These are phyloP conservation scores for Colletotrichum sp. DNA, from an alignment of 2,329 filamentous ascomycete species.

Conservation along the genomic window DNA sequence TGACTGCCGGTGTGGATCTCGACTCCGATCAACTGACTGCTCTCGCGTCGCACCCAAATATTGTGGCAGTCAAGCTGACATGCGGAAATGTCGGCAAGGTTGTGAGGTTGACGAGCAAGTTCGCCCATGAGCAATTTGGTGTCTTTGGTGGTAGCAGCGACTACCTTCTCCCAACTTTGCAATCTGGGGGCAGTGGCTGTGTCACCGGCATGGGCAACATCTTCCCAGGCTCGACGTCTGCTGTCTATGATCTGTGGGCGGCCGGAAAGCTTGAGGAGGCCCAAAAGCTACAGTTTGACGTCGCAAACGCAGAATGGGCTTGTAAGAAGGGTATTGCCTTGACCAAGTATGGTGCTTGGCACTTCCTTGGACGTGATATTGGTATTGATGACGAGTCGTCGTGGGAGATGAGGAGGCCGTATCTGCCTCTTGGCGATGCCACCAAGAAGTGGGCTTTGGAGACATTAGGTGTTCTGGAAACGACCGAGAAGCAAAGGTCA, in stretches of 20 bases:
- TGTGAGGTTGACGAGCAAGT: constrained; percentile 49
- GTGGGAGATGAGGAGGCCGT: constrained; percentile 49
- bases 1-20: constrained; percentile 25
- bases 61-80: constrained; percentile 59
- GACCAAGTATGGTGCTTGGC: constrained; percentile 51
- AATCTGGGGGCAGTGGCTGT: constrained; percentile 44
- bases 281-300: constrained; percentile 41
- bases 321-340: constrained; percentile 53
- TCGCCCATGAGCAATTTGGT: constrained; percentile 41
- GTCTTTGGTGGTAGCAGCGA: constrained; percentile 50
- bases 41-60: constrained; percentile 64
- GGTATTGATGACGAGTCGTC: constrained; percentile 38
- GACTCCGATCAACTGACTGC: constrained; percentile 24
- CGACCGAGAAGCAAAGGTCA: constrained; percentile 31
- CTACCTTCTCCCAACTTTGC: constrained; percentile 45
- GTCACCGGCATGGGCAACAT: constrained; percentile 52
- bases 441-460: constrained; percentile 47
- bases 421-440: constrained; percentile 39
- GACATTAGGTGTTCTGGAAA: constrained; percentile 41
- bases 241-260: constrained; percentile 45
- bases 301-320: constrained; percentile 54
- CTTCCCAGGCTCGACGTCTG: constrained; percentile 46
- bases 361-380: constrained; percentile 42
- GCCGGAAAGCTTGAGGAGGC: constrained; percentile 42
- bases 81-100: constrained; percentile 65